Base-by-base conservation (phyloP, 176 grass and related monocot genomes). In the Microstegium vimineum region DNA sequence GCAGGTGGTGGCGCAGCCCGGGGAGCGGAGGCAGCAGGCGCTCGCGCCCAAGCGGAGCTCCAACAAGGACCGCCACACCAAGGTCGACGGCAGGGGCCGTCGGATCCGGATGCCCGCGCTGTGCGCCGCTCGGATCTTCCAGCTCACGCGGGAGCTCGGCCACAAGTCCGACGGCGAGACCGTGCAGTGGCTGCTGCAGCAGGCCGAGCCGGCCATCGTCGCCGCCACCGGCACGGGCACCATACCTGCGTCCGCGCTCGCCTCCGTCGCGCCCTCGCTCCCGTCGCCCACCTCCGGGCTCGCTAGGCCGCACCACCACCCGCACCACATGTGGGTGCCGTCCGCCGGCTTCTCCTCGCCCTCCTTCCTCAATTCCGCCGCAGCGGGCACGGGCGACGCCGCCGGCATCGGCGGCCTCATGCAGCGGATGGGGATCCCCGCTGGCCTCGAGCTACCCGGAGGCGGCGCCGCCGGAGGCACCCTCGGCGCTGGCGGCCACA, bases 111-210 rank as follows among this genome's bases (percentile, higher is more conserved):
- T 94, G 92, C 92, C 92, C 36, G 92, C 92, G 62, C 89, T 94
- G 52, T 94, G 92, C 87, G 92, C 92, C 17, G 92, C 92, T 8
- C 84, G 92, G 81, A 94, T 94, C 89, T 94, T 94, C 66, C 92
- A 94, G 92, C 74, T 94, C 20, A 94, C 92, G 42, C 23, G 92
- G 73, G 92, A 94, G 82, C 82, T 94, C 7, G 92, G 92, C 27
- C 92, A 94, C 73, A 94, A 94, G 84, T 94, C 92, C 30, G 92
- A 94, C 77, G 92, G 92, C n/a, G 92, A 94, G 92, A 94, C 92
- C 16, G 87, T 94, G 36, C 92, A 94, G 89, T 94, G 92, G 92
- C 92, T 94, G 60, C 81, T 94, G 43, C 92, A 94, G 92, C 92
- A 94, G 74, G 92, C 92, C 0, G 92, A 94, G 77, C 87, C 89